These are phyloP conservation scores for Trifolium dubium DNA, from an alignment of 306 rosid species.

Conservation along the genomic window DNA sequence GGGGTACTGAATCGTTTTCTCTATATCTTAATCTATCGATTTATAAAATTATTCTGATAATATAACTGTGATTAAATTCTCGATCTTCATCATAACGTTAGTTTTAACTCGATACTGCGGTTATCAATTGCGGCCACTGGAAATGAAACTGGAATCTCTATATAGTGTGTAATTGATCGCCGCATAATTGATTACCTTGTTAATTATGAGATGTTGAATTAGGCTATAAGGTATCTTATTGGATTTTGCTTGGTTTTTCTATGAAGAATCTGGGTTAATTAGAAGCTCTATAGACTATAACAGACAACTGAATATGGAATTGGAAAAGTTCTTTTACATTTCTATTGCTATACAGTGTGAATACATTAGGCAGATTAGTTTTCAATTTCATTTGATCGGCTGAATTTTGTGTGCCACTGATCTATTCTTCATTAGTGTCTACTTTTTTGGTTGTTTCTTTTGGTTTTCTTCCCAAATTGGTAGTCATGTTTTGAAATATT, in stretches of 20 bases:
- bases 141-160: not conserved
- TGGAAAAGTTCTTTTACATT: no score
- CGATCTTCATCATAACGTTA: not conserved
- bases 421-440: no score
- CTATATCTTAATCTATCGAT: constrained; percentile 30
- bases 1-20: constrained; percentile 63
- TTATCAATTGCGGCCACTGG: not conserved
- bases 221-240: not conserved
- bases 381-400: not conserved
- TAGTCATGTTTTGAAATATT: not conserved
- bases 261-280: no score
- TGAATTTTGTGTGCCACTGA: no score
- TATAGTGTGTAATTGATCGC: not conserved
- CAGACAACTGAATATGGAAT: no score
- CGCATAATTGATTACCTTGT: not conserved
- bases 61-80: not conserved
- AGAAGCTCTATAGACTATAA: no score
- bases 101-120: not conserved
- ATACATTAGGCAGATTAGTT: not conserved
- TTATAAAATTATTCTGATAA: not conserved
- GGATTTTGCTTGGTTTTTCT: constrained; percentile 2
- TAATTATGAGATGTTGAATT: not conserved
- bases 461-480: not conserved
- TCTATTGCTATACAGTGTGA: no score
- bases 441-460: no score